Evolutionary conservation across 768 basidiomycete genomes (phyloP), one percentile per base, ranked within the genome.

Genomic region (Tricholoma flavovirens): DNA sequence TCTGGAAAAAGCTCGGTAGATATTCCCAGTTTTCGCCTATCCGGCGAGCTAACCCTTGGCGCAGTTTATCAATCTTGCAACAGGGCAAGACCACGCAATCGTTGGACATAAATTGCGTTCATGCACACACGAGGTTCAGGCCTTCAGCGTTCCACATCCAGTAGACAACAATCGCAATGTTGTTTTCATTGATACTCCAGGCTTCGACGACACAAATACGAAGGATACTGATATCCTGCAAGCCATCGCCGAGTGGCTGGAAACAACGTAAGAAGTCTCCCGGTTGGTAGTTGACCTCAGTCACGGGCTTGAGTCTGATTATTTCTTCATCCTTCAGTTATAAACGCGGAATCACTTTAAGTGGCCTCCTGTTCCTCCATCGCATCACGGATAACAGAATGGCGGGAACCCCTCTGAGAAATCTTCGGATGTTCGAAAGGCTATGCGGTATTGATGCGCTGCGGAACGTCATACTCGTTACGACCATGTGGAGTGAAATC

Each of bases 401-500:
- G 40, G 52, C 26, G 4, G 40, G 52, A 7, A 42, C 52, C 21
- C 40, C 38, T 9, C 26, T 42, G 9, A 26, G 40, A 30, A 53
- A 53, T 14, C 52, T 53, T 21, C 24, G 7, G 15, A 21, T 53
- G 52, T 53, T 43, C 32, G n/a, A 43, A 10, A 29, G 40, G 29
- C 43, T 53, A 7, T 42, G 38, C 12, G 52, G 52, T 4, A 17
- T 43, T 12, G 21, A 53, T 30, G 40, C 40, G 14, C 40, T 53
- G 5, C 40, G 35, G 14, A 53, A 43, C 21, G 52, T 53, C 5
- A 30, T 42, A 7, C 40, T 53, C 26, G 52, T 43, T 29, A 53
- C 52, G 12, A 53, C 52, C n/a, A 53, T 53, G 52, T 53, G 52
- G 52, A 21, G 36, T 43, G 52, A 30, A n/a, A 21, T 53, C 11